Evolutionary conservation across 805 yeast genomes (phyloP).

Genomic region (Hemisphaericaspora nanyangensis): DNA sequence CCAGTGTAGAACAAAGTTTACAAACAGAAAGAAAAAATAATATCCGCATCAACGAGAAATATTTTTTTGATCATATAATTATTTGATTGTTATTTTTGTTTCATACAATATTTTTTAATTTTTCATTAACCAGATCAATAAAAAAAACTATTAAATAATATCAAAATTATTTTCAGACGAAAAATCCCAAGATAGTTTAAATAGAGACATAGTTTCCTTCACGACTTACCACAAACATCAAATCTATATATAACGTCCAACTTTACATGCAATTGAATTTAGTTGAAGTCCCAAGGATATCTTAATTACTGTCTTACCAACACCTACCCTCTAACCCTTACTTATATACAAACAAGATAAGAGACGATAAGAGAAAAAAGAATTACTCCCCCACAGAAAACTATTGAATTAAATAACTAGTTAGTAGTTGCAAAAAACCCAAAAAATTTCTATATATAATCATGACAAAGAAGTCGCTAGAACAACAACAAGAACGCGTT

Average conservation of each 20-base stretch:
- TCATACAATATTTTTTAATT: too few species aligned
- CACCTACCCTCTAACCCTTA: too few species aligned
- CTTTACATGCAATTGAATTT: too few species aligned
- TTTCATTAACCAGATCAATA: too few species aligned
- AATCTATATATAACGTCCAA: too few species aligned
- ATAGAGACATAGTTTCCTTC: background rate
- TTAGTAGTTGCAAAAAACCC: background rate
- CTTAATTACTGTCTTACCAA: too few species aligned
- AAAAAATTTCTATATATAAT: background rate
- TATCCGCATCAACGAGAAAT: background rate
- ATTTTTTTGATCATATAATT: background rate
- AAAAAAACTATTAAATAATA: too few species aligned
- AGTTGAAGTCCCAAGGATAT: too few species aligned
- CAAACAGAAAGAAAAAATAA: background rate
- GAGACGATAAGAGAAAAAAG: too few species aligned
- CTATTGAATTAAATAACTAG: too few species aligned
- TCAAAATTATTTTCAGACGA: background rate
- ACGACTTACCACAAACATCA: background rate
- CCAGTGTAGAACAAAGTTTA: background rate
- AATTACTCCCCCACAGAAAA: too few species aligned
- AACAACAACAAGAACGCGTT: constrained; percentile 13
- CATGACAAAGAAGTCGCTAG: constrained; percentile 21
- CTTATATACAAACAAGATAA: too few species aligned
- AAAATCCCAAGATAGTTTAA: background rate
- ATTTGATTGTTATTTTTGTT: background rate